Evolutionary conservation across 495 filamentous ascomycete genomes (phyloP).

Genomic region (Glarea lozoyensis): DNA sequence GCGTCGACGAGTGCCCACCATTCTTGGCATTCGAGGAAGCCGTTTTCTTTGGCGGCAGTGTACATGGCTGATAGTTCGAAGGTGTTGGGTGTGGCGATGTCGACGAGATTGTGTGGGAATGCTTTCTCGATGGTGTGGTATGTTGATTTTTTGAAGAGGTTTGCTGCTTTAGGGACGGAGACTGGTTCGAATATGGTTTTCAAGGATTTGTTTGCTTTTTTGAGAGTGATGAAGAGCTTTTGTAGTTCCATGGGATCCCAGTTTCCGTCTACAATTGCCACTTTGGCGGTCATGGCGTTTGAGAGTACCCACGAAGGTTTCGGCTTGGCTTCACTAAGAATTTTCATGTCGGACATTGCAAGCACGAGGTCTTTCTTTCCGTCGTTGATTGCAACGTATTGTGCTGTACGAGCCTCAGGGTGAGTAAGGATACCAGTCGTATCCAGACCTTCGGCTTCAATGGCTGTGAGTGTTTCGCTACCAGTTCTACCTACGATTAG

Average conservation of each 20-base stretch:
- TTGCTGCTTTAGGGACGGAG: conserved; percentile 62
- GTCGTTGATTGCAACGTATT: conserved; percentile 89
- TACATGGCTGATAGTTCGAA: conserved; percentile 75
- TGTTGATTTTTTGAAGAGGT: conserved; percentile 47
- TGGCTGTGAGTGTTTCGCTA: conserved; percentile 51
- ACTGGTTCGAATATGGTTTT: conserved; percentile 88
- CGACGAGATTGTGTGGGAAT: conserved; percentile 33
- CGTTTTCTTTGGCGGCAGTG: conserved; percentile 46
- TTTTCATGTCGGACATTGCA: conserved; percentile 92
- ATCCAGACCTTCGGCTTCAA: conserved; percentile 55
- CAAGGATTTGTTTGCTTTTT: conserved; percentile 30
- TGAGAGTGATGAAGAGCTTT: conserved; percentile 52
- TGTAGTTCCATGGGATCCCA: conserved; percentile 56
- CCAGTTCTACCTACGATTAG: too few relatives aligned
- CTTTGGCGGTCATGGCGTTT: conserved; percentile 43
- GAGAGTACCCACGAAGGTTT: neutral
- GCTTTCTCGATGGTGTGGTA: neutral
- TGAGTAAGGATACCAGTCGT: conserved; percentile 48
- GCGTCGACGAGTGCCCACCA: conserved; percentile 79
- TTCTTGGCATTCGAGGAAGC: conserved; percentile 53
- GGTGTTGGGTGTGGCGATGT: conserved; percentile 73
- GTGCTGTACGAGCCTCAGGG: conserved; percentile 57
- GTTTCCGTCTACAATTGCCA: conserved; percentile 77
- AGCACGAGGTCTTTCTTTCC: conserved; percentile 67
- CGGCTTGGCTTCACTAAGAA: conserved; percentile 45